These are phyloP conservation scores for Geum urbanum DNA, from an alignment of 306 rosid species.

Conservation along the genomic window DNA sequence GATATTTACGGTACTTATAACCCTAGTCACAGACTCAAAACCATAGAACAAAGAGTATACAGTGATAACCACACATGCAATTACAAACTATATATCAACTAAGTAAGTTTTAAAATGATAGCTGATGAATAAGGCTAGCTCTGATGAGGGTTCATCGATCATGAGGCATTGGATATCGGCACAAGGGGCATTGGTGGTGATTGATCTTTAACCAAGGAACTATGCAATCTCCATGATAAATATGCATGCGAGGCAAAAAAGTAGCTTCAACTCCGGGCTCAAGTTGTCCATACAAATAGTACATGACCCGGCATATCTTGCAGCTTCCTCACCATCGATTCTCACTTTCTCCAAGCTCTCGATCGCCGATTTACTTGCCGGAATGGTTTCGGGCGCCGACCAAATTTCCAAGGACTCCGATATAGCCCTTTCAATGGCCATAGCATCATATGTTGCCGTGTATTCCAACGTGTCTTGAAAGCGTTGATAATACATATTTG, in stretches of 20 bases:
- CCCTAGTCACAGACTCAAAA: neutral
- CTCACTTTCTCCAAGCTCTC: conserved; percentile 12
- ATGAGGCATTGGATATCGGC: conserved; percentile 8
- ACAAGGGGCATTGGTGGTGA: neutral
- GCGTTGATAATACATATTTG: no score
- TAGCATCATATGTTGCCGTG: neutral
- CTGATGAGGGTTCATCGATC: neutral
- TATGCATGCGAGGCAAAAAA: conserved; percentile 13
- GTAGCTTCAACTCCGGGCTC: conserved; percentile 8
- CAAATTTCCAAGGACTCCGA: neutral
- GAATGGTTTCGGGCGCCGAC: neutral
- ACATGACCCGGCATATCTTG: neutral
- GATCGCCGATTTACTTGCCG: neutral
- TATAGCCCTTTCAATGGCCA: neutral
- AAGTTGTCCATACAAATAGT: conserved; percentile 15
- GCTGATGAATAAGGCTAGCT: neutral
- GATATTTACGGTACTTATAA: neutral
- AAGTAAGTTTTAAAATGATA: no score
- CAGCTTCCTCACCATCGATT: neutral
- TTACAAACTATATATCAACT: neutral
- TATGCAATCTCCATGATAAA: conserved; percentile 9
- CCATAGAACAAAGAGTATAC: neutral
- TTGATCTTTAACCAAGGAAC: conserved; percentile 5
- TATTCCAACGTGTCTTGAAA: neutral
- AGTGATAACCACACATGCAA: neutral